phyloP scores from a whole-genome alignment of 1,284 basidiomycete genomes.

The Puccinia polysora region DNA sequence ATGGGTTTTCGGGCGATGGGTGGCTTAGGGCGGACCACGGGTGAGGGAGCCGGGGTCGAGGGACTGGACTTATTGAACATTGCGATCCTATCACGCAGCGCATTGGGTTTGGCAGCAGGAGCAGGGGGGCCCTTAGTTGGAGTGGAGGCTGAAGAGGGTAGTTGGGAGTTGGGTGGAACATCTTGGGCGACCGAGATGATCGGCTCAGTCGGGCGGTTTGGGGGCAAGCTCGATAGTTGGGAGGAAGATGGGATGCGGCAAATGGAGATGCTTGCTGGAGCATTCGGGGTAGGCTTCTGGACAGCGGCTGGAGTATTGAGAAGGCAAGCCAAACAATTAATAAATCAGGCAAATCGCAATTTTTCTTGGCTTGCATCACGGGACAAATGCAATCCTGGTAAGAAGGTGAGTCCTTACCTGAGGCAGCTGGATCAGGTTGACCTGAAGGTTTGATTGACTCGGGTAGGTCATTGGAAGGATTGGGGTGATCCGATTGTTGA shows the following conservation, averaged over 20 bases:
- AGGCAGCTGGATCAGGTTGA: background rate
- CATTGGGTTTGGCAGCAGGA: constrained; percentile 37
- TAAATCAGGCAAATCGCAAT: too few species aligned
- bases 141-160: background rate
- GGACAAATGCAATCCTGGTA: too few species aligned
- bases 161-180: constrained; percentile 12
- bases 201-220: background rate
- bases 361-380: too few species aligned
- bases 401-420: too few species aligned
- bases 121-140: constrained; percentile 20
- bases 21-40: constrained; percentile 28
- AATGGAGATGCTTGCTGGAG: too few species aligned
- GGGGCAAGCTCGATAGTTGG: too few species aligned
- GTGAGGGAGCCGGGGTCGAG: background rate
- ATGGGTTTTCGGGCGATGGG: constrained; percentile 38
- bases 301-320: too few species aligned
- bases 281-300: too few species aligned
- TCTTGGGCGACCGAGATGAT: background rate
- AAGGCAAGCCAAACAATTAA: too few species aligned
- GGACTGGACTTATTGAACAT: constrained; percentile 42
- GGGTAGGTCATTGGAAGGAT: background rate
- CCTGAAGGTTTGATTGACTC: background rate
- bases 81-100: constrained; percentile 41
- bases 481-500: background rate
- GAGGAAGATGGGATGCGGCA: too few species aligned